Base-by-base conservation (phyloP, 306 rosid species). In the Vigna unguiculata region DNA sequence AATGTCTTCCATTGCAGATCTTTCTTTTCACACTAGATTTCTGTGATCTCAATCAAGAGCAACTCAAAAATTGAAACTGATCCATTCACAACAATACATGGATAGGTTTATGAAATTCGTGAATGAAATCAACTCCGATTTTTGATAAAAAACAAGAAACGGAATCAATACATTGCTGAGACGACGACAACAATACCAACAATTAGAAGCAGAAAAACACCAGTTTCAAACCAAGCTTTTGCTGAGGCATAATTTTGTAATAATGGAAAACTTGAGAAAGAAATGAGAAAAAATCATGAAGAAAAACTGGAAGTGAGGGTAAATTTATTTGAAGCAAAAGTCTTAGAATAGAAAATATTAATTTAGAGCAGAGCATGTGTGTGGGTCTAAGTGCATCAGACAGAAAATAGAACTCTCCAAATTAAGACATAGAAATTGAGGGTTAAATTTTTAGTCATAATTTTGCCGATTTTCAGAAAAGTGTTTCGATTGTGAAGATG, bases 1-100 rank as follows among this genome's bases (percentile, higher is more conserved):
- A 54, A 91, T 77, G 24, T 80, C 91, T 2, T 88, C 95, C 88
- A 94, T 75, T 16, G 76, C 79, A 87, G 9, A 24, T 4, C 21
- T 59, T 55, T 24, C 63, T 24, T 12, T 24, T 13, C 63, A 24
- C 34, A 5, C 36, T 6, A 57, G 3, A 24, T 24, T 55, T 57
- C 13, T 2, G 12, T 4, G 0, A 58, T 58, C 40, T 14, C 45
- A 70, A 75, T 72, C 4, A 45, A 43, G 63, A 80, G 82, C 41
- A 70, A 73, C 40, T 72, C 69, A 82, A 78, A 30, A 78, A 51
- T 49, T 14, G 57, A 62, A 82, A 84, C 34, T 73, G 34, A 45
- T 68, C 15, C 41, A 14, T 46, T 64, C 16, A 17, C 11, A 43
- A 17, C 5, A 43, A 53, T 65, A 51, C 24, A 46, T 55, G 57